phyloP scores from a whole-genome alignment of 2,329 filamentous ascomycete genomes.

The Ascochyta clinopodiicola region DNA sequence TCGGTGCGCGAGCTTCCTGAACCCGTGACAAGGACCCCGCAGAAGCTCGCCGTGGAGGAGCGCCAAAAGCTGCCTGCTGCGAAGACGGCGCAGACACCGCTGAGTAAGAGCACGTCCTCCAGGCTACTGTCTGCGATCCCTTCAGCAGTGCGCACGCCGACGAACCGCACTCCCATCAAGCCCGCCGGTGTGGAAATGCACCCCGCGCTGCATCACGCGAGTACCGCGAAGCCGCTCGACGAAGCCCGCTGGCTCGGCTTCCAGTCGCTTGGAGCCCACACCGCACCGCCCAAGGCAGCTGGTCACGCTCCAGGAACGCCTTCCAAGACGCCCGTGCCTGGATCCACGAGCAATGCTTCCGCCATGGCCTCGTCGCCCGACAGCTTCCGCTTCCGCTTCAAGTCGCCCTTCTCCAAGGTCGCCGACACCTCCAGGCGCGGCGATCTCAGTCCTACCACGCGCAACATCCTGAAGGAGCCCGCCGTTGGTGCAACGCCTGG shows the following conservation, averaged over 20 bases:
- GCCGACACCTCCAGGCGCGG: slow-evolving; percentile 74
- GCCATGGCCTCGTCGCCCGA: slow-evolving; percentile 58
- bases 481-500: slow-evolving; percentile 63
- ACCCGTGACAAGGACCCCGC: slow-evolving; percentile 30
- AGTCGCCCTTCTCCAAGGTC: slow-evolving; percentile 60
- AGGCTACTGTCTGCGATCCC: slow-evolving; percentile 27
- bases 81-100: slow-evolving; percentile 55
- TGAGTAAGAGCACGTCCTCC: slow-evolving; percentile 45
- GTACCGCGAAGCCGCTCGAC: slow-evolving; percentile 76
- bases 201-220: slow-evolving; percentile 78
- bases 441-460: slow-evolving; percentile 62
- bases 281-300: slow-evolving; percentile 55
- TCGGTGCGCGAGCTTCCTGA: slow-evolving; percentile 30
- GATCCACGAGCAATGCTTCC: slow-evolving; percentile 25
- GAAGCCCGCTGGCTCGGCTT: slow-evolving; percentile 85
- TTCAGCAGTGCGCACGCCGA: slow-evolving; percentile 57
- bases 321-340: slow-evolving; percentile 58
- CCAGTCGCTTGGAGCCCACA: slow-evolving; percentile 66
- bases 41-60: slow-evolving; percentile 25
- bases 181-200: slow-evolving; percentile 87
- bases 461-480: slow-evolving; percentile 68
- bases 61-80: slow-evolving; percentile 29
- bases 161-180: slow-evolving; percentile 69
- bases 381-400: slow-evolving; percentile 69
- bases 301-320: slow-evolving; percentile 66